Evolutionary conservation across 2,329 filamentous ascomycete species (phyloP).

Genomic region (Aspergillus intermedius): DNA sequence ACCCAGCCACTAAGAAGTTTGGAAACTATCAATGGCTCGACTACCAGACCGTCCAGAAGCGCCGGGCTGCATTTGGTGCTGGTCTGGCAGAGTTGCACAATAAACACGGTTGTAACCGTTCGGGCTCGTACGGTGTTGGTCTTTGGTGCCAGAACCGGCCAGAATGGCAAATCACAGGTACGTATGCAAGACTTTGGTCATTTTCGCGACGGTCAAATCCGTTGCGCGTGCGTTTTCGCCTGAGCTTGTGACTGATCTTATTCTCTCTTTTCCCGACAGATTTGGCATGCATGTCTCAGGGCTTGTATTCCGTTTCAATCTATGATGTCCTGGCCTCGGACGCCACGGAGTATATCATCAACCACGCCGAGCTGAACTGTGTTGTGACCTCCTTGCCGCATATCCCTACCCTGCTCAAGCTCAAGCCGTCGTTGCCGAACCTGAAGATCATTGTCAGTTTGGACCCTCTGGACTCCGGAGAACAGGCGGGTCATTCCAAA

Average conservation of each 20-base stretch:
- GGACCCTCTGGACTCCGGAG: constrained; percentile 74
- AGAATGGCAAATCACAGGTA: constrained; percentile 79
- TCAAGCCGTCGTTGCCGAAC: constrained; percentile 67
- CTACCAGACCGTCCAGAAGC: constrained; percentile 70
- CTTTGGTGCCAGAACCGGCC: constrained; percentile 83
- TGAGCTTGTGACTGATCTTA: background rate
- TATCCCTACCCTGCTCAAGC: constrained; percentile 71
- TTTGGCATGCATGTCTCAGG: constrained; percentile 78
- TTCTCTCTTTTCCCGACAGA: constrained; percentile 45
- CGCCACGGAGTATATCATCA: constrained; percentile 90
- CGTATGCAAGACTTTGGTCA: constrained; percentile 13
- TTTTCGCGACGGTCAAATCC: background rate
- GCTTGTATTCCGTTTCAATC: constrained; percentile 82
- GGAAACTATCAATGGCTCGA: constrained; percentile 76
- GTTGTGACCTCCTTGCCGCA: constrained; percentile 75
- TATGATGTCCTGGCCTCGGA: constrained; percentile 94
- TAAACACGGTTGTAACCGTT: constrained; percentile 58
- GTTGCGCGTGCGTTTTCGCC: background rate
- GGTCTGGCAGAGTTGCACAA: constrained; percentile 79
- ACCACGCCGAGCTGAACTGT: constrained; percentile 70
- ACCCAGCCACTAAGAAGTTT: constrained; percentile 65
- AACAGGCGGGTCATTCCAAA: constrained; percentile 72
- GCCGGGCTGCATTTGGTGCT: constrained; percentile 76
- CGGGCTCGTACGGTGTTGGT: constrained; percentile 64
- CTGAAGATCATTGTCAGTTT: constrained; percentile 85